Conservation (phyloP, 2,329 filamentous ascomycete genomes). For the Scleromitrula shiraiana region DNA sequence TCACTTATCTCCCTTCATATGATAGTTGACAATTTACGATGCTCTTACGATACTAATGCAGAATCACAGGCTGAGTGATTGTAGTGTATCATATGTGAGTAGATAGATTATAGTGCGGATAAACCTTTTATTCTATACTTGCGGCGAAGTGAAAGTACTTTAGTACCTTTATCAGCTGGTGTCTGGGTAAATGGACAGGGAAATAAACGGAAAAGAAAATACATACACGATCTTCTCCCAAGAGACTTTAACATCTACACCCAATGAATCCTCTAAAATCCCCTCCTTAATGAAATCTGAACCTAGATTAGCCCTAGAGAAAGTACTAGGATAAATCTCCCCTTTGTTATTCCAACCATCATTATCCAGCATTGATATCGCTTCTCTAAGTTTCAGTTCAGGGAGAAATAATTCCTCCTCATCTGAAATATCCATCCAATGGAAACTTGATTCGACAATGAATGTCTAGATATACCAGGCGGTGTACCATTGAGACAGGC, state of each 20-base stretch:
- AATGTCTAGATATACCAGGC: constrained; percentile 20
- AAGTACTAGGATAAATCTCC: constrained; percentile 14
- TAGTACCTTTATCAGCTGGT: no score
- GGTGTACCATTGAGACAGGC: constrained; percentile 23
- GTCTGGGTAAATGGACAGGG: no score
- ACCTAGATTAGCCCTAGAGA: constrained; percentile 13
- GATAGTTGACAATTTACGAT: no score
- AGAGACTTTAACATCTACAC: constrained; percentile 23
- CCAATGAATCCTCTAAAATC: constrained; percentile 25
- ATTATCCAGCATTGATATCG: constrained; percentile 13
- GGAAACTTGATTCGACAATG: constrained; percentile 20
- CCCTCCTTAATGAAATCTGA: constrained; percentile 21
- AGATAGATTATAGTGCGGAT: no score
- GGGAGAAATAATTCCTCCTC: constrained; percentile 19
- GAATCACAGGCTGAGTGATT: no score
- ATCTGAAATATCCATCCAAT: constrained; percentile 23
- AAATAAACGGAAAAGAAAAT: no score
- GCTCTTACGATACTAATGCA: no score
- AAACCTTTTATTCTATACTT: no score
- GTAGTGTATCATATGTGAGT: no score
- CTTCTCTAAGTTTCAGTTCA: constrained; percentile 3
- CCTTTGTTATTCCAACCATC: constrained; percentile 24
- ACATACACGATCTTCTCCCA: no score
- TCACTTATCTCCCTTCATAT: no score
- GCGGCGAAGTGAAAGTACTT: no score